Conservation (phyloP, 805 yeast species). For the Cyberlindnera bimundalis region DNA sequence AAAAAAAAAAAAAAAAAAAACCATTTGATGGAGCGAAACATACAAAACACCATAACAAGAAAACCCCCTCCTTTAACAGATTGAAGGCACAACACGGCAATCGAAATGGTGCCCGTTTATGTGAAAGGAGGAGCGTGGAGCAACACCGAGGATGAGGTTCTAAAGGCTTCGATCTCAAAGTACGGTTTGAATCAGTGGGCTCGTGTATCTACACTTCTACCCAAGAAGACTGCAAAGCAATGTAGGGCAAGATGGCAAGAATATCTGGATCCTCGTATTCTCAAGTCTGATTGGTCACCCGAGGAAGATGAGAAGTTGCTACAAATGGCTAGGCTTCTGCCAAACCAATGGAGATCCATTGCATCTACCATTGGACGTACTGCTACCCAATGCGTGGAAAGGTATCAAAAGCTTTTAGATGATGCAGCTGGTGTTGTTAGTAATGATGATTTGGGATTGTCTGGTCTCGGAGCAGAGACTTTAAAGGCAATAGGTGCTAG, state of each 20-base stretch:
- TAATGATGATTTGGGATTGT: slow-evolving; percentile 33
- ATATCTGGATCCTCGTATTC: slow-evolving; percentile 72
- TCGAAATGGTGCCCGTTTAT: slow-evolving; percentile 54
- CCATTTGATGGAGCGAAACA: neutral
- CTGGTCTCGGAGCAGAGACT: slow-evolving; percentile 54
- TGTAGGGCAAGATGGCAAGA: slow-evolving; percentile 93
- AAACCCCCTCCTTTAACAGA: too few relatives aligned
- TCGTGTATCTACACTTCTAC: slow-evolving; percentile 80
- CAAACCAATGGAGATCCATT: slow-evolving; percentile 95
- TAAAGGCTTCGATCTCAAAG: slow-evolving; percentile 87
- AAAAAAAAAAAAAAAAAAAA: neutral
- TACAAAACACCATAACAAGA: too few relatives aligned
- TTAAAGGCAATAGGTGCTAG: slow-evolving; percentile 35
- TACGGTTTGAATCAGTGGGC: slow-evolving; percentile 96
- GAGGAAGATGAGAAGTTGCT: slow-evolving; percentile 75
- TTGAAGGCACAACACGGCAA: neutral
- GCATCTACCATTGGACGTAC: slow-evolving; percentile 79
- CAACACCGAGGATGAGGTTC: slow-evolving; percentile 75
- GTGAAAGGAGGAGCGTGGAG: slow-evolving; percentile 93
- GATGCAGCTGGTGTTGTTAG: slow-evolving; percentile 32
- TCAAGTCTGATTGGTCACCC: slow-evolving; percentile 62
- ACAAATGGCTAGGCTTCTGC: slow-evolving; percentile 63
- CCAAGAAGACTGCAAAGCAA: slow-evolving; percentile 85
- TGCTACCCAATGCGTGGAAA: slow-evolving; percentile 79
- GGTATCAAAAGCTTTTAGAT: slow-evolving; percentile 72